phyloP scores from a whole-genome alignment of 108 stramenopile genomes.

The Skeletonema costatum region DNA sequence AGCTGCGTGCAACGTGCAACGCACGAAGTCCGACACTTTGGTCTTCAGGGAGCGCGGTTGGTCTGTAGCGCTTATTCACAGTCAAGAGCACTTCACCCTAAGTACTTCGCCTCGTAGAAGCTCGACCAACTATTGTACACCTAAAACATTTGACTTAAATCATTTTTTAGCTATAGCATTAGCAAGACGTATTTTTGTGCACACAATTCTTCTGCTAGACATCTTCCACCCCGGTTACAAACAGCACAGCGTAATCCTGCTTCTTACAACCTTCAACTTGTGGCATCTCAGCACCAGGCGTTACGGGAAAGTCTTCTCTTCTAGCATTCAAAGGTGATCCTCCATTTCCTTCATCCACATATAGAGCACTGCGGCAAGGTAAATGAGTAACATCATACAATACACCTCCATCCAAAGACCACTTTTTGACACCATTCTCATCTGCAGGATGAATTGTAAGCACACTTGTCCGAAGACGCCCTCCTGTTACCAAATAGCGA shows the following conservation, averaged over 20 bases:
- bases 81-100: no score
- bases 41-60: no score
- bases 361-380: slow-evolving; percentile 21
- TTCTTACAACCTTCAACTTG: slow-evolving; percentile 9
- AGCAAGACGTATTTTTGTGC: no score
- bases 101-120: no score
- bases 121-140: no score
- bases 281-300: slow-evolving; percentile 23
- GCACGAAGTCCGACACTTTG: no score
- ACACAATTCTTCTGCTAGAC: not conserved
- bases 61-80: no score
- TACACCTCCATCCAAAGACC: slow-evolving; percentile 6
- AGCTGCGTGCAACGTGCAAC: no score
- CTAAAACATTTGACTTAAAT: no score
- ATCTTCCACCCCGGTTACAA: slow-evolving; percentile 12
- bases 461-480: slow-evolving; percentile 1
- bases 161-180: no score
- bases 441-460: not conserved
- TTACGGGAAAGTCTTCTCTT: slow-evolving; percentile 18
- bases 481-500: slow-evolving; percentile 27
- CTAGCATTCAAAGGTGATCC: slow-evolving; percentile 7
- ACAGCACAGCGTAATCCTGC: slow-evolving; percentile 29
- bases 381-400: slow-evolving; percentile 39
- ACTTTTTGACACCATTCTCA: not conserved
- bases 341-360: not conserved